These are phyloP conservation scores for Kalmusia sp. DNA, from an alignment of 2,329 filamentous ascomycete species.

Conservation along the genomic window DNA sequence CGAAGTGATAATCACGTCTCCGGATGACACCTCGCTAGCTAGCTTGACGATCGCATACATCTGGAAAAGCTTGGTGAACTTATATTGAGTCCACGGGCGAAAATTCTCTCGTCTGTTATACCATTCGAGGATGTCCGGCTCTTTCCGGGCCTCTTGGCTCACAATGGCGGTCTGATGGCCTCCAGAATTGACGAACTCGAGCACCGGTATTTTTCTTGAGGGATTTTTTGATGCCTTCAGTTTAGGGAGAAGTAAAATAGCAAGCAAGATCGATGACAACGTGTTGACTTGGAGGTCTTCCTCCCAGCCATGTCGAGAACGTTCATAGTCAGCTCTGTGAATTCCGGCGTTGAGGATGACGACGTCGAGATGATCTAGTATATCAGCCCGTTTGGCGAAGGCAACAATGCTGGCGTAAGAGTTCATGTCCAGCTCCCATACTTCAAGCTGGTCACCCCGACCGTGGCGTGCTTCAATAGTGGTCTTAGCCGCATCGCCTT, in stretches of 20 bases:
- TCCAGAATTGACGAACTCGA: slow-evolving; percentile 44
- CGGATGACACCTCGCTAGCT: slow-evolving; percentile 32
- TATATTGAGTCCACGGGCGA: slow-evolving; percentile 34
- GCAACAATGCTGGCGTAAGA: slow-evolving; percentile 41
- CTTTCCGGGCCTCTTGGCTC: slow-evolving; percentile 21
- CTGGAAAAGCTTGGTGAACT: slow-evolving; percentile 43
- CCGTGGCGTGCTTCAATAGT: slow-evolving; percentile 35
- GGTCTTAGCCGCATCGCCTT: slow-evolving; percentile 43
- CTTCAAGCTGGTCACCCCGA: slow-evolving; percentile 37
- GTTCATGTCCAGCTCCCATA: slow-evolving; percentile 47
- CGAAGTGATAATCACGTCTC: slow-evolving; percentile 45
- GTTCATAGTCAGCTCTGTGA: slow-evolving; percentile 26
- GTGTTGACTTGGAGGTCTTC: slow-evolving; percentile 64
- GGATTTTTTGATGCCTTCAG: slow-evolving; percentile 34
- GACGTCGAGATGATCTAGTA: slow-evolving; percentile 45
- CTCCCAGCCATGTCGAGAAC: slow-evolving; percentile 47
- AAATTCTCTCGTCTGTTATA: slow-evolving; percentile 41
- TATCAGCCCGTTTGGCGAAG: slow-evolving; percentile 37
- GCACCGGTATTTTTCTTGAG: slow-evolving; percentile 31
- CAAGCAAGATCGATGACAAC: slow-evolving; percentile 63
- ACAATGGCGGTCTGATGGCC: slow-evolving; percentile 36
- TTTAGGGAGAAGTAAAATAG: slow-evolving; percentile 56
- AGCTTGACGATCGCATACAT: slow-evolving; percentile 41
- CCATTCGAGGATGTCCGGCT: slow-evolving; percentile 34
- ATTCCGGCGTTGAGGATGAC: slow-evolving; percentile 51